Evolutionary conservation across 257 asterid genomes (phyloP).

Genomic region (Ehretia macrophylla): DNA sequence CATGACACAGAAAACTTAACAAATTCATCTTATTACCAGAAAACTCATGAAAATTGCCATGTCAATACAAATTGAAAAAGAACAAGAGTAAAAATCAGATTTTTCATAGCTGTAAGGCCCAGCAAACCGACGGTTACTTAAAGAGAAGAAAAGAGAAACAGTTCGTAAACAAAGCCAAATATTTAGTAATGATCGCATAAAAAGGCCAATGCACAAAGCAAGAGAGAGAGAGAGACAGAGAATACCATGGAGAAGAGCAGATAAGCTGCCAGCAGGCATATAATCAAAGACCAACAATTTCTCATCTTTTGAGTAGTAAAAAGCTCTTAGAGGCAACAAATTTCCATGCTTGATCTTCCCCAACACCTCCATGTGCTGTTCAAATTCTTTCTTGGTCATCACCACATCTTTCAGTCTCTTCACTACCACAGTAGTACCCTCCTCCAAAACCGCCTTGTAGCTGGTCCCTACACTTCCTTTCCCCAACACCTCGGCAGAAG

Average conservation of each 20-base stretch:
- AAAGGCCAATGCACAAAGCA: too few species aligned
- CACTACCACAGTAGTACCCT: constrained; percentile 14
- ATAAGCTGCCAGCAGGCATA: constrained; percentile 15
- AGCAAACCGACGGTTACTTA: too few species aligned
- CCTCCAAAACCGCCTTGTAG: constrained; percentile 16
- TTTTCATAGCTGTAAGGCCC: too few species aligned
- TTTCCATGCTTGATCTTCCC: constrained; percentile 20
- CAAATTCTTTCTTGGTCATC: constrained; percentile 8
- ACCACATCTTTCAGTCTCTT: constrained; percentile 18
- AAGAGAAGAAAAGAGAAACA: too few species aligned
- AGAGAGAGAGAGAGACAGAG: background rate
- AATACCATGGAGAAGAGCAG: constrained; percentile 25
- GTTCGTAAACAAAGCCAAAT: too few species aligned
- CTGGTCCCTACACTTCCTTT: constrained; percentile 23
- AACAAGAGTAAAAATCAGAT: too few species aligned
- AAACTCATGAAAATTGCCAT: too few species aligned
- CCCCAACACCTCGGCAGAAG: constrained; percentile 20
- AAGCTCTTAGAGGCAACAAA: constrained; percentile 24
- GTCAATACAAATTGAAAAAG: too few species aligned
- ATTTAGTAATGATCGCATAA: too few species aligned
- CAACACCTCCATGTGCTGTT: constrained; percentile 18
- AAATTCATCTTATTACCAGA: too few species aligned
- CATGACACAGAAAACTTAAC: too few species aligned
- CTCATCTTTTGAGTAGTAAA: constrained; percentile 12
- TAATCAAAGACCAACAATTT: constrained; percentile 31